These are phyloP conservation scores for Cutaneotrichosporon sp. DNA, from an alignment of 1,284 basidiomycete genomes.

Conservation along the genomic window DNA sequence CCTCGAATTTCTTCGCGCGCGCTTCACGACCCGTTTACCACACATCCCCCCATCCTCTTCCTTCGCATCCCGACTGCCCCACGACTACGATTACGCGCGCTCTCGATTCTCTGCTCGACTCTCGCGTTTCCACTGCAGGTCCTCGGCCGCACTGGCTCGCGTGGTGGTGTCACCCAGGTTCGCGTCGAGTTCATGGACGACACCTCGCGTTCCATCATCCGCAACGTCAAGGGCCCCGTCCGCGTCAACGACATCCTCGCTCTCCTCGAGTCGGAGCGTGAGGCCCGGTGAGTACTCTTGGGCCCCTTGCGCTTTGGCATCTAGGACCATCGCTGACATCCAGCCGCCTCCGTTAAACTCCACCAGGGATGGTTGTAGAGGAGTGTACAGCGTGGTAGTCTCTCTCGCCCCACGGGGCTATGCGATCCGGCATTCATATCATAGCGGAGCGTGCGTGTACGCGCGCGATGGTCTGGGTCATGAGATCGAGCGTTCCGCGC, in stretches of 20 bases:
- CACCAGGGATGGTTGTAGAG: constrained; percentile 24
- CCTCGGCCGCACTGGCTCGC: constrained; percentile 97
- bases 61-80: constrained; percentile 2
- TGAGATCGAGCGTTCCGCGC: background rate
- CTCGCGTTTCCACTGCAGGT: constrained; percentile 61
- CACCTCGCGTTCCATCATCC: constrained; percentile 91
- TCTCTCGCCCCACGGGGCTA: constrained; percentile 21
- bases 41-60: constrained; percentile 1
- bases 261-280: constrained; percentile 97
- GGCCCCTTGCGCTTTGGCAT: background rate
- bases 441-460: background rate
- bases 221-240: constrained; percentile 99
- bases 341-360: constrained; percentile 35
- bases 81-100: background rate
- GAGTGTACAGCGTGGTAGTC: constrained; percentile 30
- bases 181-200: constrained; percentile 99
- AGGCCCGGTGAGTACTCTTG: constrained; percentile 81
- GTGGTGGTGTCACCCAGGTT: constrained; percentile 99
- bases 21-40: background rate
- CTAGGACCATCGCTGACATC: background rate
- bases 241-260: constrained; percentile 96
- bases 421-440: constrained; percentile 31
- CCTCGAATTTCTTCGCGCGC: constrained; percentile 5
- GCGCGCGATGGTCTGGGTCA: background rate
- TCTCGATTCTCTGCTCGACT: background rate